Evolutionary conservation across 495 filamentous ascomycete genomes (phyloP), one percentile per base, ranked within the genome.

Genomic region (Aspergillus sclerotiicarbonarius): DNA sequence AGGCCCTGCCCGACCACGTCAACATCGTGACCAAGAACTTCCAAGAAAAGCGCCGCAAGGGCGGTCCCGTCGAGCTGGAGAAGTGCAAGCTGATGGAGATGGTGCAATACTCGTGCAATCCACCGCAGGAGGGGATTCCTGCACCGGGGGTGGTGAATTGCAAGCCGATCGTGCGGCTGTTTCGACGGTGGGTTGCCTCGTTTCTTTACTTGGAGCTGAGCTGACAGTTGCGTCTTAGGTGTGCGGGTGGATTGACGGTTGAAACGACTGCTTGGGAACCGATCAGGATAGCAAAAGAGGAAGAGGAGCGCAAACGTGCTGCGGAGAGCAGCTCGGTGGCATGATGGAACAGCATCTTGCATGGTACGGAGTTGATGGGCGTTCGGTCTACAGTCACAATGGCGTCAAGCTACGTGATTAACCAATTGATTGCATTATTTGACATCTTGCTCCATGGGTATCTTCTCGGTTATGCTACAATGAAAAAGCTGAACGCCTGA

Each of bases 261-360:
- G 91, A 96, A 72, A 95, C 90, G 21, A 95, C 90, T 20, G 75
- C 81, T 49, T 93, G 89, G 88, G 90, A 94, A 54, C 69, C 67
- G 19, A 55, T 75, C 9, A 58, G 73, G 44, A 41, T 65, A 44
- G 67, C 63, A 5, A 62, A 71, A 51, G 68, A 73, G 53, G 56
- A 67, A n/a, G 65, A 62, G 54, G 63, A 59, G 30, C 64, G 65
- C 33, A 64, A 67, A 21, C 56, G 60, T 13, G 41, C 57, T 50
- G 50, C 59, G 8, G 53, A 51, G 29, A 32, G 31, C 3, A 48
- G n/a, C 7, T 46, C 52, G 35, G 60, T 63, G 25, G 51, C 35
- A 12, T 50, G 32, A 43, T 43, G 15, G 8, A 20, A n/a, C 25
- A 20, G 21, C 20, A 54, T 39, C 18, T 58, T 57, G 63, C 70